These are phyloP conservation scores for Komagataella pastoris DNA, from an alignment of 805 yeast genomes.

Conservation along the genomic window DNA sequence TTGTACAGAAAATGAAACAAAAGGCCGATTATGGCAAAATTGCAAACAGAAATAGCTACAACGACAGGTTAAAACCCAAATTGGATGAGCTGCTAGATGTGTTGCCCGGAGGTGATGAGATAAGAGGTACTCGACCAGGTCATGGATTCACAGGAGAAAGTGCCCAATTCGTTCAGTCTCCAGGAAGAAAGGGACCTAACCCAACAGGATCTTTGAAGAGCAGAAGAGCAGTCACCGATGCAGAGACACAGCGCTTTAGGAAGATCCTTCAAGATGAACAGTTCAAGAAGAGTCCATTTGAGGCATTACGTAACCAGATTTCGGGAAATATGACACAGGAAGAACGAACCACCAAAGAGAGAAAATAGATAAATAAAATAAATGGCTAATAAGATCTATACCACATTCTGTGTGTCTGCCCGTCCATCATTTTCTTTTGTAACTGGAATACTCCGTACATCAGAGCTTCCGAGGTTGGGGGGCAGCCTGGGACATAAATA, in stretches of 20 bases:
- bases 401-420: slow-evolving; percentile 76
- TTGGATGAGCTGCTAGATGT: slow-evolving; percentile 49
- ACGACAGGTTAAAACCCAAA: slow-evolving; percentile 53
- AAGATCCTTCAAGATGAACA: slow-evolving; percentile 37
- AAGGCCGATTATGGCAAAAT: neutral
- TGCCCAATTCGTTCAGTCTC: neutral
- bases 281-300: slow-evolving; percentile 51
- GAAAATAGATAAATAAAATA: neutral
- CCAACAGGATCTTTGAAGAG: slow-evolving; percentile 23
- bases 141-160: neutral
- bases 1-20: slow-evolving; percentile 8
- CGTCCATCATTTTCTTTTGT: slow-evolving; percentile 81
- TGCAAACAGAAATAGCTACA: slow-evolving; percentile 6
- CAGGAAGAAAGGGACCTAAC: slow-evolving; percentile 11
- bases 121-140: neutral
- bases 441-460: slow-evolving; percentile 84
- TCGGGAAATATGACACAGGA: neutral
- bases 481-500: slow-evolving; percentile 87
- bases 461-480: slow-evolving; percentile 84
- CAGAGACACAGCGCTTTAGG: slow-evolving; percentile 47
- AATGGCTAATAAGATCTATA: slow-evolving; percentile 40
- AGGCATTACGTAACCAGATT: slow-evolving; percentile 17
- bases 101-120: slow-evolving; percentile 25
- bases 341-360: neutral
- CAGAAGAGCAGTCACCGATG: slow-evolving; percentile 36